Evolutionary conservation across 352 stramenopile species (phyloP).

Genomic region (Pythium brachiatum): DNA sequence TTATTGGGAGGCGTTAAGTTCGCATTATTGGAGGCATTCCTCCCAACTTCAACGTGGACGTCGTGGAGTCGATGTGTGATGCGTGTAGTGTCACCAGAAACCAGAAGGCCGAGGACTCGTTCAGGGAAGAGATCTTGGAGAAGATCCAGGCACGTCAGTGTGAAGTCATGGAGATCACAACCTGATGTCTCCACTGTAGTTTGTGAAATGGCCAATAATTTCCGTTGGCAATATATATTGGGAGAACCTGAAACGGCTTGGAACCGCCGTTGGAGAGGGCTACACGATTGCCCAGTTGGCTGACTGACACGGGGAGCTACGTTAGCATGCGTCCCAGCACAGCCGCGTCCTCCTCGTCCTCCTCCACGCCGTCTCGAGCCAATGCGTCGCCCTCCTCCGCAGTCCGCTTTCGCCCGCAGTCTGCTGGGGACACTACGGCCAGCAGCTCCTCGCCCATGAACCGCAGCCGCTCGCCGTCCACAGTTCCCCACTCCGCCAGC

Average conservation of each 20-base stretch:
- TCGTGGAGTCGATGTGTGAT: conserved; percentile 12
- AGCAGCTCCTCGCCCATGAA: neutral
- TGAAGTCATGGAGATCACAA: too few relatives aligned
- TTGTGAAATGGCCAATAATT: too few relatives aligned
- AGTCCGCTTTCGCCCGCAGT: conserved; percentile 17
- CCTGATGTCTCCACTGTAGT: too few relatives aligned
- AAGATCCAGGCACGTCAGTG: too few relatives aligned
- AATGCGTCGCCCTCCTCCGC: neutral
- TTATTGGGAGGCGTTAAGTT: conserved; percentile 10
- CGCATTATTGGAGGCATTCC: conserved; percentile 7
- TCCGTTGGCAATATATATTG: too few relatives aligned
- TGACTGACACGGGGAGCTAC: neutral
- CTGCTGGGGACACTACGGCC: conserved; percentile 1
- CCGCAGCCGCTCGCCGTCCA: neutral
- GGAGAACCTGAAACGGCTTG: neutral
- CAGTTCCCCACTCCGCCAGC: neutral
- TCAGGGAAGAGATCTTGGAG: too few relatives aligned
- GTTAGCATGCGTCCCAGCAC: conserved; percentile 5
- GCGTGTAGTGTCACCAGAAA: conserved; percentile 14
- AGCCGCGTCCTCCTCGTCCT: conserved; percentile 1
- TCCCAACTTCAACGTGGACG: conserved; percentile 18
- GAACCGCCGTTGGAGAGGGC: neutral
- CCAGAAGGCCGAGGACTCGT: neutral
- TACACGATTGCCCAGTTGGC: conserved; percentile 6
- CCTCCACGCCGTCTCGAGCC: neutral